Percentiles rank a stretch among this genome's conserved stretches.
Conservation (phyloP, 2,329 filamentous ascomycete genomes). For the Sarocladium kiliense region DNA sequence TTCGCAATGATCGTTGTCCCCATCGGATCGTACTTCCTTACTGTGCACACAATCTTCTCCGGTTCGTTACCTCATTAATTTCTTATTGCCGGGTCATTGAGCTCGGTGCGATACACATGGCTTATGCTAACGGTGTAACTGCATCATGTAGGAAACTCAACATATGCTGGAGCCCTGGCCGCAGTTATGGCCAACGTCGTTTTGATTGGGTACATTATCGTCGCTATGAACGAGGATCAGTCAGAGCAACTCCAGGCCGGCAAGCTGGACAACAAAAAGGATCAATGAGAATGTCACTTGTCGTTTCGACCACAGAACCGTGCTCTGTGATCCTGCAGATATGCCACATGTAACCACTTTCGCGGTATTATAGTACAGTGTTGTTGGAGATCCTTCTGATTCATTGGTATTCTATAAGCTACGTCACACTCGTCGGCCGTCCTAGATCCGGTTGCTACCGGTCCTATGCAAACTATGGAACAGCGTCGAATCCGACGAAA, state of each 20-base stretch:
- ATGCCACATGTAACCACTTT: no score
- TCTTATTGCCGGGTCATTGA: background rate
- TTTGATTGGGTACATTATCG: constrained; percentile 81
- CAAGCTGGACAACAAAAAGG: constrained; percentile 44
- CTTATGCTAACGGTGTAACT: background rate
- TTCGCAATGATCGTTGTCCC: constrained; percentile 85
- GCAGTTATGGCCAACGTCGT: constrained; percentile 90
- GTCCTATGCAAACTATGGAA: background rate
- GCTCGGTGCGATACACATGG: background rate
- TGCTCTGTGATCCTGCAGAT: no score
- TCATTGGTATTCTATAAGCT: background rate
- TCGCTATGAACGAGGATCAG: constrained; percentile 84
- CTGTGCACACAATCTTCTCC: constrained; percentile 69
- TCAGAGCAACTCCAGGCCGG: constrained; percentile 38
- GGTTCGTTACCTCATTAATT: constrained; percentile 48
- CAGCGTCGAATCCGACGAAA: background rate
- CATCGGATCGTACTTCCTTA: constrained; percentile 83
- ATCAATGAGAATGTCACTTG: no score
- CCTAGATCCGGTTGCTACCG: background rate
- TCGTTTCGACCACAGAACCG: no score
- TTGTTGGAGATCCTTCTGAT: background rate
- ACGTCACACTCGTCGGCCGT: background rate
- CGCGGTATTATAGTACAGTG: no score
- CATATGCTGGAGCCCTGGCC: constrained; percentile 77
- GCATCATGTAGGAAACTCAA: constrained; percentile 68